Percentiles rank a stretch among this genome's conserved stretches.
phyloP scores from a whole-genome alignment of 768 basidiomycete species.

The Stropharia rugosoannulata region DNA sequence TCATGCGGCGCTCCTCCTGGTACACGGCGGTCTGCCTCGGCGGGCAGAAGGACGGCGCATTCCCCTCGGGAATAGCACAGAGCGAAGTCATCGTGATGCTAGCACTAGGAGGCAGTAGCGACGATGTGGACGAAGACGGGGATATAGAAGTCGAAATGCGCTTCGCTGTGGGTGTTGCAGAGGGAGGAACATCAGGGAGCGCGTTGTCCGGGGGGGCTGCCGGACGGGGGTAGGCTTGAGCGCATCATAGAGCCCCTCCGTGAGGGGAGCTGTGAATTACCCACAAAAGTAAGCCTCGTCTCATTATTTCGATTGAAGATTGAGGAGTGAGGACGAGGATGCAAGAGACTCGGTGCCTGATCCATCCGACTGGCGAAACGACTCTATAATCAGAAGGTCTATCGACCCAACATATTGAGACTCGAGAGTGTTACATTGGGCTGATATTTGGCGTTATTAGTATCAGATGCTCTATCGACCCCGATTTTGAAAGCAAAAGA shows the following conservation, averaged over 20 bases:
- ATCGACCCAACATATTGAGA: too few species aligned
- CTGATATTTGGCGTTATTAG: too few species aligned
- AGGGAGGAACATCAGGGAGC: slow-evolving; percentile 22
- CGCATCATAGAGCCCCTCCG: slow-evolving; percentile 26
- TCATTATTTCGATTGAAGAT: slow-evolving; percentile 25
- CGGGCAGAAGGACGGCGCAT: slow-evolving; percentile 11
- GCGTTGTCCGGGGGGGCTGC: slow-evolving; percentile 14
- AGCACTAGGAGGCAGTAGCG: slow-evolving; percentile 38
- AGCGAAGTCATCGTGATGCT: slow-evolving; percentile 46
- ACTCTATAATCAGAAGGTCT: too few species aligned
- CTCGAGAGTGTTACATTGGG: too few species aligned
- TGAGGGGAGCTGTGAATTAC: slow-evolving; percentile 25
- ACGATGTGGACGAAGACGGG: slow-evolving; percentile 41
- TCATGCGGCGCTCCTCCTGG: slow-evolving; percentile 22
- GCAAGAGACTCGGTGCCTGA: slow-evolving; percentile 38
- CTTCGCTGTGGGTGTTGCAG: slow-evolving; percentile 34
- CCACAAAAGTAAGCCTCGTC: slow-evolving; percentile 27
- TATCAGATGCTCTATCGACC: too few species aligned
- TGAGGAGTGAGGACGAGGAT: too few species aligned
- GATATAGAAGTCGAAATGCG: slow-evolving; percentile 35
- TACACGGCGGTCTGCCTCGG: slow-evolving; percentile 22
- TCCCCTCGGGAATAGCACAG: slow-evolving; percentile 59
- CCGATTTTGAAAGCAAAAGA: too few species aligned
- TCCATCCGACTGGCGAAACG: slow-evolving; percentile 33
- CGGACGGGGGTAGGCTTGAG: slow-evolving; percentile 19